A percentile compares a stretch with the other conserved stretches of the same genome.
Evolutionary conservation across 805 yeast genomes (phyloP).

Genomic region (Torulaspora maleeae): DNA sequence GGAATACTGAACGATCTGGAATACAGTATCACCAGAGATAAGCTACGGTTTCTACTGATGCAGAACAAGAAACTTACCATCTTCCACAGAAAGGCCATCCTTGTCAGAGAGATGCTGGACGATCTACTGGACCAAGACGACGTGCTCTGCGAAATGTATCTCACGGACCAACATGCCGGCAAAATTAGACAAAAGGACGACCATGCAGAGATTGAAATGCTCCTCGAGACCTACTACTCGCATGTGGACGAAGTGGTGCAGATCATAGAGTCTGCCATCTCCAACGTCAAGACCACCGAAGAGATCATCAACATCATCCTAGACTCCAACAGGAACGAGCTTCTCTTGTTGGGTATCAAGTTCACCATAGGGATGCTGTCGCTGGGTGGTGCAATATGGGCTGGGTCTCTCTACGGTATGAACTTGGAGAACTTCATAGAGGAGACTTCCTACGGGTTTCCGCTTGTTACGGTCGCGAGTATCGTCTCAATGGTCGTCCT

Average conservation of each 20-base stretch:
- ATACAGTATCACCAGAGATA: conserved; percentile 71
- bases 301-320: conserved; percentile 89
- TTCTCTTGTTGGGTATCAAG: conserved; percentile 80
- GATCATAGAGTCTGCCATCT: conserved; percentile 66
- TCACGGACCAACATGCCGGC: conserved; percentile 56
- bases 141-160: conserved; percentile 72
- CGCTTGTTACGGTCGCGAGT: conserved; percentile 40
- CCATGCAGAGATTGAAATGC: conserved; percentile 84
- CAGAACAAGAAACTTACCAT: conserved; percentile 81
- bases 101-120: conserved; percentile 79
- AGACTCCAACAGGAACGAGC: conserved; percentile 89
- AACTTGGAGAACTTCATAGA: conserved; percentile 89
- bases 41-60: conserved; percentile 69
- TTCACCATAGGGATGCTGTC: conserved; percentile 81
- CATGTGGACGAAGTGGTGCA: conserved; percentile 94
- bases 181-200: conserved; percentile 50
- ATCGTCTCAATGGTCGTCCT: conserved; percentile 45
- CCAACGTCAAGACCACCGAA: conserved; percentile 89
- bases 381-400: conserved; percentile 70
- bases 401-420: conserved; percentile 94
- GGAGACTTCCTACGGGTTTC: conserved; percentile 68
- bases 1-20: conserved; percentile 76
- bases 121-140: conserved; percentile 86
- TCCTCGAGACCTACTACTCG: conserved; percentile 84
- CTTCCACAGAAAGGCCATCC: conserved; percentile 75